phyloP scores from a whole-genome alignment of 1,284 basidiomycete genomes.

The Volvariella surrecta region DNA sequence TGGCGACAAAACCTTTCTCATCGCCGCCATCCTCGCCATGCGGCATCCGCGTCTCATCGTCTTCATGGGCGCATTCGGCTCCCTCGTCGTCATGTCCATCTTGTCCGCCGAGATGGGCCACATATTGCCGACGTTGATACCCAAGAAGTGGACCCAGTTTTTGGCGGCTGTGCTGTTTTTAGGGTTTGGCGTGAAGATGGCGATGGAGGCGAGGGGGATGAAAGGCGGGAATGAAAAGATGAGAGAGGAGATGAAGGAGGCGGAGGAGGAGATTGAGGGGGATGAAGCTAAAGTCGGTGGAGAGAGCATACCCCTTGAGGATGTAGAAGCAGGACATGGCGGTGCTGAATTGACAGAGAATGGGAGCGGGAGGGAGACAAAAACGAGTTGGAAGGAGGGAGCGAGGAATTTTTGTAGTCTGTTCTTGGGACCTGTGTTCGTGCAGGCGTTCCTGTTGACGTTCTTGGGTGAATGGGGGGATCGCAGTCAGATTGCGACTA shows the following conservation, averaged over 20 bases:
- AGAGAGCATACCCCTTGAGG: constrained; percentile 44
- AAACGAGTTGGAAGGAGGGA: constrained; percentile 42
- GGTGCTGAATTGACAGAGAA: not conserved
- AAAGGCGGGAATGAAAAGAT: constrained; percentile 71
- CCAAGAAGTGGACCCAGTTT: constrained; percentile 71
- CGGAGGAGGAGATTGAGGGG: constrained; percentile 81
- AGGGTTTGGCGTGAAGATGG: constrained; percentile 82
- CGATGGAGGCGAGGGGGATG: constrained; percentile 76
- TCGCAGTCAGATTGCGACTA: constrained; percentile 94
- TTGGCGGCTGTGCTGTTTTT: constrained; percentile 79
- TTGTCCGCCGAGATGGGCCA: constrained; percentile 86
- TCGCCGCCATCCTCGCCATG: constrained; percentile 95
- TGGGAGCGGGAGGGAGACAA: constrained; percentile 20
- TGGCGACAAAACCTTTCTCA: constrained; percentile 98
- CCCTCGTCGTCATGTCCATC: constrained; percentile 88
- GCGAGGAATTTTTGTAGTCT: constrained; percentile 78
- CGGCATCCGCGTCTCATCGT: constrained; percentile 83
- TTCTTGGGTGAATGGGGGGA: constrained; percentile 99
- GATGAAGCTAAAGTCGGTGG: constrained; percentile 48
- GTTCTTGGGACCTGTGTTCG: constrained; percentile 87
- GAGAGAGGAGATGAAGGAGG: constrained; percentile 88
- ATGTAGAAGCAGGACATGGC: constrained; percentile 41
- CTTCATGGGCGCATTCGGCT: constrained; percentile 85
- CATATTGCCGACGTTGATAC: constrained; percentile 76
- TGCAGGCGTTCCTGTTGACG: constrained; percentile 91